A percentile compares a stretch with the other conserved stretches of the same genome.
Evolutionary conservation across 441 rosid genomes (phyloP).

Genomic region (Gossypium lobatum): DNA sequence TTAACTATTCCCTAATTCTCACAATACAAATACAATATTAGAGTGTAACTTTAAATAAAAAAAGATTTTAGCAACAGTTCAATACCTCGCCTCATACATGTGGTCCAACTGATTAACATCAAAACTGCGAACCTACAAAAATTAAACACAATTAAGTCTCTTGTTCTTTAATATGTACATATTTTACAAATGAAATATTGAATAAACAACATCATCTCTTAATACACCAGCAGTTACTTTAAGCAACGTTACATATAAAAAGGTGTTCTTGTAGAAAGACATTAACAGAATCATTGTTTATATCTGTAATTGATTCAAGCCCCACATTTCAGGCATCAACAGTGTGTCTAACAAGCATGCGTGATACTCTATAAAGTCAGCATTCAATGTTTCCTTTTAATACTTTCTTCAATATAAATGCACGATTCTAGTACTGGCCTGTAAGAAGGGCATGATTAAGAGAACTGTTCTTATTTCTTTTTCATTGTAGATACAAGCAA

Average conservation of each 20-base stretch:
- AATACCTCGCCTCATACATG: slow-evolving; percentile 83
- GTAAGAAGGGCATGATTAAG: background rate
- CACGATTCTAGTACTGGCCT: background rate
- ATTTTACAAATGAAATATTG: background rate
- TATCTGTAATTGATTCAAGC: background rate
- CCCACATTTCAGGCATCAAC: background rate
- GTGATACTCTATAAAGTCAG: background rate
- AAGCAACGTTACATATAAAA: background rate
- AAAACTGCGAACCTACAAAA: slow-evolving; percentile 73
- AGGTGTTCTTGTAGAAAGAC: background rate
- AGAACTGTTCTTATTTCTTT: background rate
- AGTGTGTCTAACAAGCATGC: background rate
- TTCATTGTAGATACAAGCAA: background rate
- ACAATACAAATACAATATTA: background rate
- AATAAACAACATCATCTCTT: background rate
- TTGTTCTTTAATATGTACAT: background rate
- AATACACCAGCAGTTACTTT: background rate
- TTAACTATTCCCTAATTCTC: slow-evolving; percentile 7
- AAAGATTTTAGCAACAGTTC: slow-evolving; percentile 6
- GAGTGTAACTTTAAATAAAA: background rate
- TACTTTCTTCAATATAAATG: background rate
- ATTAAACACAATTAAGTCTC: slow-evolving; percentile 12
- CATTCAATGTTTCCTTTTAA: background rate
- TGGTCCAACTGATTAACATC: slow-evolving; percentile 62
- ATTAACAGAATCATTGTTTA: background rate